Evolutionary conservation across 352 stramenopile genomes (phyloP).

Genomic region (Pythium apleroticum): DNA sequence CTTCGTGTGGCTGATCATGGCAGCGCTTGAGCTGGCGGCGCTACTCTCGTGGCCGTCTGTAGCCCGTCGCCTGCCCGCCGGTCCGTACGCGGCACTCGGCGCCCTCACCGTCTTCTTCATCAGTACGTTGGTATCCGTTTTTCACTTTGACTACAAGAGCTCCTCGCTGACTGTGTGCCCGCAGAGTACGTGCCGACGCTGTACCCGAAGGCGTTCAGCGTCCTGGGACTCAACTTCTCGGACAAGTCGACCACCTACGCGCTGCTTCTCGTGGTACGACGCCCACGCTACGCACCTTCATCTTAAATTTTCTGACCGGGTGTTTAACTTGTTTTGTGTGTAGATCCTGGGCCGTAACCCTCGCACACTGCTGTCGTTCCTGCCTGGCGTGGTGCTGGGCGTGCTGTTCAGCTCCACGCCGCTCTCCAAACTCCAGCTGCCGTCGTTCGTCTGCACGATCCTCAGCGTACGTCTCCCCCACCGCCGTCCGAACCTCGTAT

Average conservation of each 20-base stretch:
- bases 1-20: conserved; percentile 57
- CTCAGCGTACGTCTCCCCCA: conserved; percentile 39
- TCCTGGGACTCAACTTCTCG: conserved; percentile 75
- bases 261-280: conserved; percentile 63
- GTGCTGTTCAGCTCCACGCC: conserved; percentile 70
- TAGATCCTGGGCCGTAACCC: conserved; percentile 71
- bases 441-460: conserved; percentile 64
- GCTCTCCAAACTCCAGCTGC: conserved; percentile 67
- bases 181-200: conserved; percentile 78
- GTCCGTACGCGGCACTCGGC: conserved; percentile 72
- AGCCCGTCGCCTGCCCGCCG: conserved; percentile 46
- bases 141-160: neutral
- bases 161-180: neutral
- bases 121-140: too few species aligned
- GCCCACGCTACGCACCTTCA: too few species aligned
- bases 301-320: neutral
- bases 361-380: conserved; percentile 56
- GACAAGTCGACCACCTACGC: conserved; percentile 82
- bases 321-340: neutral
- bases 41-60: conserved; percentile 44
- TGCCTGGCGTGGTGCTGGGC: conserved; percentile 58
- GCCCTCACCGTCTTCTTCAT: conserved; percentile 77
- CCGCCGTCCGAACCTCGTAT: neutral
- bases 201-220: conserved; percentile 54
- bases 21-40: conserved; percentile 43